Percentiles rank a stretch among this genome's conserved stretches.
These are phyloP conservation scores for Trypanosoma cruzi DNA, from an alignment of 208 protist species.

Conservation along the genomic window DNA sequence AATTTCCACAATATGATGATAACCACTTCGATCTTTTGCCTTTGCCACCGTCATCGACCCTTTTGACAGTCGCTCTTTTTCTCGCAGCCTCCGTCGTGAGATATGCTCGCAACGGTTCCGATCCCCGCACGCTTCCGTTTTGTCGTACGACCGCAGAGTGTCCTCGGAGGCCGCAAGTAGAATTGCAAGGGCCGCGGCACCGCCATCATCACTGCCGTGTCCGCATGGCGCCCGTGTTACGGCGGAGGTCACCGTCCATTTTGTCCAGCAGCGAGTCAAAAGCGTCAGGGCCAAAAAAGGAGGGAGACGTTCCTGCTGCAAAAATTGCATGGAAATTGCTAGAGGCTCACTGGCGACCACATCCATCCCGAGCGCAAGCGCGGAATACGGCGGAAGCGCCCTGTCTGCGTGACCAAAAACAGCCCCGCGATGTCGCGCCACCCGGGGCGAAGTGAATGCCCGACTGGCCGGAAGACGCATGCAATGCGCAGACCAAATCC, in stretches of 20 bases:
- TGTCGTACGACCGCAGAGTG: neutral
- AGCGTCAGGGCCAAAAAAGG: constrained; percentile 20
- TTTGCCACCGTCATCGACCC: neutral
- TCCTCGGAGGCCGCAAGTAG: constrained; percentile 17
- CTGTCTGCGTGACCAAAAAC: neutral
- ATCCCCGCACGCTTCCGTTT: neutral
- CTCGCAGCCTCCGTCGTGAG: neutral
- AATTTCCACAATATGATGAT: constrained; percentile 27
- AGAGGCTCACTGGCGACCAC: neutral
- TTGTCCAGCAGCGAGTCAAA: constrained; percentile 22
- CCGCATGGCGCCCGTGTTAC: neutral
- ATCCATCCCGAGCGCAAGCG: constrained; percentile 20
- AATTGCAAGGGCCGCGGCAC: neutral
- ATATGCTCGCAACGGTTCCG: neutral
- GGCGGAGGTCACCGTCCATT: constrained; percentile 2
- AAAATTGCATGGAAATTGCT: neutral
- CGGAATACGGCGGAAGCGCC: neutral
- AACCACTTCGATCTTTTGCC: neutral
- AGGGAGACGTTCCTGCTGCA: constrained; percentile 15
- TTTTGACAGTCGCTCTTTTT: neutral
- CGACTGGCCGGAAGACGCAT: constrained; percentile 22
- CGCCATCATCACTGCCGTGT: neutral
- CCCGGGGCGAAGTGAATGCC: too few species aligned
- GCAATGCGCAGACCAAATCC: too few species aligned
- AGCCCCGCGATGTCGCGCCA: too few species aligned